Conservation (phyloP, 352 stramenopile genomes). For the Albugo candida region DNA sequence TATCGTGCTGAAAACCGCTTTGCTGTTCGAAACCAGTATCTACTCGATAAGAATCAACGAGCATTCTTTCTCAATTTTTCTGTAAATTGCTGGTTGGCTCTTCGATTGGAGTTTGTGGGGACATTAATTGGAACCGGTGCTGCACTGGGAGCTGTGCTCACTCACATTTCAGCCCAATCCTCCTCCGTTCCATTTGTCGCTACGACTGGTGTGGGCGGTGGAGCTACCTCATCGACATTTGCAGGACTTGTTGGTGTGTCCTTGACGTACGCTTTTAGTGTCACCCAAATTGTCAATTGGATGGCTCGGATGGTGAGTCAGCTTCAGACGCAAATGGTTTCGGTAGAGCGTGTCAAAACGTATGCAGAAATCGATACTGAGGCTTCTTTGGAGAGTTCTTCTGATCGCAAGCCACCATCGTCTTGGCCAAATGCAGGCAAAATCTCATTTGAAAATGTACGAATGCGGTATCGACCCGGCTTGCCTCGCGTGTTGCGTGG, state of each 20-base stretch:
- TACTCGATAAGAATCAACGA: constrained; percentile 33
- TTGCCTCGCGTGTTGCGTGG: constrained; percentile 40
- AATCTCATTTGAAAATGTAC: constrained; percentile 21
- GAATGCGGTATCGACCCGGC: constrained; percentile 21
- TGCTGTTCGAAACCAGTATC: not conserved
- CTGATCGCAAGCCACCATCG: not conserved
- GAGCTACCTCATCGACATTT: constrained; percentile 11
- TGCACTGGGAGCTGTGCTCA: constrained; percentile 62
- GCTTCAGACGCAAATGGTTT: constrained; percentile 78
- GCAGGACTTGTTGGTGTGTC: constrained; percentile 53
- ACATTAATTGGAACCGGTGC: constrained; percentile 81
- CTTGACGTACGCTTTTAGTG: constrained; percentile 62
- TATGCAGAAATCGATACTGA: constrained; percentile 7
- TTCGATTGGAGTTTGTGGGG: constrained; percentile 79
- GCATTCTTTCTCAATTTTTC: constrained; percentile 83
- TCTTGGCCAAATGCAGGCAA: constrained; percentile 20
- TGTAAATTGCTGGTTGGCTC: constrained; percentile 90
- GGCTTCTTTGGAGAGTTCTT: not conserved
- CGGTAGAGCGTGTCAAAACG: constrained; percentile 35
- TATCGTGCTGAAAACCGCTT: constrained; percentile 10
- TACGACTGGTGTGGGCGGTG: constrained; percentile 38
- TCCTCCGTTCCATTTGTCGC: constrained; percentile 81
- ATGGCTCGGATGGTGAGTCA: constrained; percentile 70
- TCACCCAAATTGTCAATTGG: constrained; percentile 80
- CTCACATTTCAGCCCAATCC: constrained; percentile 69